phyloP scores from a whole-genome alignment of 257 asterid genomes.

The Eustoma russellianum region DNA sequence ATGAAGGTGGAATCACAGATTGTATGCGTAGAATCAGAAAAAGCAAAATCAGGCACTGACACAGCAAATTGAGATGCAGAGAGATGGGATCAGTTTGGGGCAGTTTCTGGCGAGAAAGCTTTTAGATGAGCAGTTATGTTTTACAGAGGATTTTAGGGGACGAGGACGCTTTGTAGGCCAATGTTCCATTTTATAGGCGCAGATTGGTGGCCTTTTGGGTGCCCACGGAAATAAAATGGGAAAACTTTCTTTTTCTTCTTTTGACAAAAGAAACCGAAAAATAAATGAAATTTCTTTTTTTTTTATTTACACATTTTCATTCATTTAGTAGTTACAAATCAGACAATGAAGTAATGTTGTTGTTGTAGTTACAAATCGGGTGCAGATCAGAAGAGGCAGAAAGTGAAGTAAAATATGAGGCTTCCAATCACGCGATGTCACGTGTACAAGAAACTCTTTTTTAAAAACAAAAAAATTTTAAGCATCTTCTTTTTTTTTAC shows the following conservation, averaged over 20 bases:
- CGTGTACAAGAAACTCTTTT: no score
- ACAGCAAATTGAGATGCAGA: background rate
- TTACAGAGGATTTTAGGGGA: background rate
- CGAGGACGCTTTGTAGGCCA: conserved; percentile 18
- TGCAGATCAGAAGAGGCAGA: no score
- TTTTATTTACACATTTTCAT: no score
- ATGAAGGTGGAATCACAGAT: conserved; percentile 14
- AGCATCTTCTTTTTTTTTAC: no score
- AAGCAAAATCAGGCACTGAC: conserved; percentile 12
- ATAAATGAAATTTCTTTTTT: no score
- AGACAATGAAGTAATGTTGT: no score
- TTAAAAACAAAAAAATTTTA: no score
- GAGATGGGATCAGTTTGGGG: background rate
- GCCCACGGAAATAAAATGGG: background rate
- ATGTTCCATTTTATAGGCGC: conserved; percentile 17
- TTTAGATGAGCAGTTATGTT: conserved; percentile 1
- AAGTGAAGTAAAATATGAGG: no score
- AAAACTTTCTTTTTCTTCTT: background rate
- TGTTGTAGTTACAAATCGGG: no score
- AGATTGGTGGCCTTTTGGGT: background rate
- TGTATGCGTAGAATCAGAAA: conserved; percentile 24
- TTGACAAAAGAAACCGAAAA: background rate
- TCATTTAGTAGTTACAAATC: no score
- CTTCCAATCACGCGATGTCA: no score
- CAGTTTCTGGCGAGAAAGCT: conserved; percentile 1